phyloP scores from a whole-genome alignment of 1,284 basidiomycete genomes.

The Xerocomus amazonicus region DNA sequence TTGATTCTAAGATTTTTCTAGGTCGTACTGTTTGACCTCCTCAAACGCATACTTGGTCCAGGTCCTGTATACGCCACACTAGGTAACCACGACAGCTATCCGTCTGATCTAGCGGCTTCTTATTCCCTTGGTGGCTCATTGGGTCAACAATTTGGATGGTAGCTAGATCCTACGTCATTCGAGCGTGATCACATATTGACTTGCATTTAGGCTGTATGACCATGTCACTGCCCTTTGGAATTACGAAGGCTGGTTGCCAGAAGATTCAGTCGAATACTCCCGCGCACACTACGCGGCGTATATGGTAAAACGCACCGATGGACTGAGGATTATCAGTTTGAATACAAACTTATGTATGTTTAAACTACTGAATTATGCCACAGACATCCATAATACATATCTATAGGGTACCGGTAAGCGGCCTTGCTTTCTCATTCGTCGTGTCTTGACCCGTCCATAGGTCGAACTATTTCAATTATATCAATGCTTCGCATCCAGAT shows the following conservation, averaged over 20 bases:
- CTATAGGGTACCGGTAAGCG: slow-evolving; percentile 21
- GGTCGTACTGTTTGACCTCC: slow-evolving; percentile 63
- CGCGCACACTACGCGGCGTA: slow-evolving; percentile 69
- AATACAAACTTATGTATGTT: slow-evolving; percentile 73
- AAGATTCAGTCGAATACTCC: slow-evolving; percentile 54
- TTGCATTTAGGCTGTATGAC: slow-evolving; percentile 61
- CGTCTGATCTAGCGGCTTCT: slow-evolving; percentile 38
- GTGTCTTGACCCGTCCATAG: slow-evolving; percentile 27
- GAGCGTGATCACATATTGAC: neutral
- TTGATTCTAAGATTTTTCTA: slow-evolving; percentile 24
- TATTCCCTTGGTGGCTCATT: slow-evolving; percentile 52
- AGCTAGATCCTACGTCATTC: neutral
- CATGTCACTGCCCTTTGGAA: slow-evolving; percentile 68
- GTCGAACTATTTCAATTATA: slow-evolving; percentile 73
- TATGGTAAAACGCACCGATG: slow-evolving; percentile 64
- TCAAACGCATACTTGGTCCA: slow-evolving; percentile 56
- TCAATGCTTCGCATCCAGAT: slow-evolving; percentile 71
- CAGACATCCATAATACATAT: neutral
- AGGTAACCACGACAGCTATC: slow-evolving; percentile 64
- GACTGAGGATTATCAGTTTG: slow-evolving; percentile 69
- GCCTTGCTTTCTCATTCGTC: neutral
- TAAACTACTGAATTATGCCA: neutral
- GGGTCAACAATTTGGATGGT: slow-evolving; percentile 65
- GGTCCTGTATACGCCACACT: slow-evolving; percentile 70
- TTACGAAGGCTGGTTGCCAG: slow-evolving; percentile 68